phyloP scores from a whole-genome alignment of 306 rosid genomes.

The Amphicarpaea edgeworthii region DNA sequence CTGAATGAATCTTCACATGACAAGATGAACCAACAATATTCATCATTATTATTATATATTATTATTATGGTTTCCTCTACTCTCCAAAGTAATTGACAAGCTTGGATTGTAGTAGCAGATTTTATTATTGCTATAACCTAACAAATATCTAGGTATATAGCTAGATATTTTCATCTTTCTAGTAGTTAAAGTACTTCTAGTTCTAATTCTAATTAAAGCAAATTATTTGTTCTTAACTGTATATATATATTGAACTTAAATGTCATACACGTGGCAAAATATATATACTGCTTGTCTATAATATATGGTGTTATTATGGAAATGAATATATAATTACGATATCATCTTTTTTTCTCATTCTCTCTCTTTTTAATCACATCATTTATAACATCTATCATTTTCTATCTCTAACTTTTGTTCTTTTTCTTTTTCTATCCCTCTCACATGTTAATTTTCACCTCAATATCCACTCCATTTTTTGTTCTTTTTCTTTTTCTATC shows the following conservation, averaged over 20 bases:
- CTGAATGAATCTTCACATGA: slow-evolving; percentile 55
- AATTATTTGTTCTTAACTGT: slow-evolving; percentile 8
- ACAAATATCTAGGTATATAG: slow-evolving; percentile 1
- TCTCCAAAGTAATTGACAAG: slow-evolving; percentile 7
- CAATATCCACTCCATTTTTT: neutral
- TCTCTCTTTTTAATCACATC: neutral
- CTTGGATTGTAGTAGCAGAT: slow-evolving; percentile 26
- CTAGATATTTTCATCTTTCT: slow-evolving; percentile 26
- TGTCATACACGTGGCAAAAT: slow-evolving; percentile 25
- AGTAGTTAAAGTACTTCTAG: neutral
- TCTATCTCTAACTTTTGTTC: neutral
- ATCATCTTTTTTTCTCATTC: neutral
- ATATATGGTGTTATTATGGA: neutral
- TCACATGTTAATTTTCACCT: neutral
- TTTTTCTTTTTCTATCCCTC: neutral
- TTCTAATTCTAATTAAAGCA: slow-evolving; percentile 12
- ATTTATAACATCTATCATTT: neutral
- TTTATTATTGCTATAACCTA: slow-evolving; percentile 12
- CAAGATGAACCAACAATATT: slow-evolving; percentile 39
- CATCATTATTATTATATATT: neutral
- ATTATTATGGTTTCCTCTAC: slow-evolving; percentile 31
- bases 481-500: neutral
- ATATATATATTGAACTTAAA: slow-evolving; percentile 8
- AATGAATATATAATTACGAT: neutral
- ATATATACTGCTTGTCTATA: neutral